A percentile compares a stretch with the other conserved stretches of the same genome.
phyloP scores from a whole-genome alignment of 441 rosid species.

The Viola pubescens region DNA sequence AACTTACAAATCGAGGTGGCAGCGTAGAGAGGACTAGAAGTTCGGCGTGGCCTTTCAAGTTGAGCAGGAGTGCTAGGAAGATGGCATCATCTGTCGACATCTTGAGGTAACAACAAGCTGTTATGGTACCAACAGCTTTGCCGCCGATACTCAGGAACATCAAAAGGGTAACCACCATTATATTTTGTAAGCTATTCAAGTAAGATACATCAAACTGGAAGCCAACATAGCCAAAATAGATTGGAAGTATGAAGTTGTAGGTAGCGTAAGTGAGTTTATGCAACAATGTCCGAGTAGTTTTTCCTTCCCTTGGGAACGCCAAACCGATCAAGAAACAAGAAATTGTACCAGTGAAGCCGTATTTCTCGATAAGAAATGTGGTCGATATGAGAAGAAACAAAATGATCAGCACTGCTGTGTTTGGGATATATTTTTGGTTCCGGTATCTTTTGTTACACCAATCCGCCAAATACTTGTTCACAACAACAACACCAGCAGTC shows the following conservation, averaged over 20 bases:
- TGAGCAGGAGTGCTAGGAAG: constrained; percentile 48
- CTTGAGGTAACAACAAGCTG: constrained; percentile 40
- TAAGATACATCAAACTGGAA: constrained; percentile 40
- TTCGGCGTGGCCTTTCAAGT: constrained; percentile 64
- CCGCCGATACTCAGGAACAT: constrained; percentile 35
- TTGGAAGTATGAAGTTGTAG: constrained; percentile 68
- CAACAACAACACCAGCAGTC: constrained; percentile 26
- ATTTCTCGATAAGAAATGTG: constrained; percentile 33
- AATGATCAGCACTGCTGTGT: constrained; percentile 46
- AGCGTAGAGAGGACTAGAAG: constrained; percentile 37
- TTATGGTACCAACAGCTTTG: constrained; percentile 52
- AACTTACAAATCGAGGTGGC: constrained; percentile 15
- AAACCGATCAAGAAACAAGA: constrained; percentile 55
- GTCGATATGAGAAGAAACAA: constrained; percentile 30
- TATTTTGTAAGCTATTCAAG: constrained; percentile 12
- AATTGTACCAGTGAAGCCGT: constrained; percentile 35
- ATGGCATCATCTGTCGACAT: constrained; percentile 47
- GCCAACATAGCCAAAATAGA: constrained; percentile 71
- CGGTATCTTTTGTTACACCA: constrained; percentile 56
- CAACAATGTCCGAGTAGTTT: constrained; percentile 58
- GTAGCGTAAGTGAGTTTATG: constrained; percentile 52
- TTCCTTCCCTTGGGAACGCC: constrained; percentile 74
- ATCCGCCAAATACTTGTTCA: constrained; percentile 40
- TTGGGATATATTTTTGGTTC: constrained; percentile 45
- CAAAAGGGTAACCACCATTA: constrained; percentile 23